A percentile compares a stretch with the other conserved stretches of the same genome.
Evolutionary conservation across 2,329 filamentous ascomycete genomes (phyloP).

Genomic region (Rhynchosporium secalis): DNA sequence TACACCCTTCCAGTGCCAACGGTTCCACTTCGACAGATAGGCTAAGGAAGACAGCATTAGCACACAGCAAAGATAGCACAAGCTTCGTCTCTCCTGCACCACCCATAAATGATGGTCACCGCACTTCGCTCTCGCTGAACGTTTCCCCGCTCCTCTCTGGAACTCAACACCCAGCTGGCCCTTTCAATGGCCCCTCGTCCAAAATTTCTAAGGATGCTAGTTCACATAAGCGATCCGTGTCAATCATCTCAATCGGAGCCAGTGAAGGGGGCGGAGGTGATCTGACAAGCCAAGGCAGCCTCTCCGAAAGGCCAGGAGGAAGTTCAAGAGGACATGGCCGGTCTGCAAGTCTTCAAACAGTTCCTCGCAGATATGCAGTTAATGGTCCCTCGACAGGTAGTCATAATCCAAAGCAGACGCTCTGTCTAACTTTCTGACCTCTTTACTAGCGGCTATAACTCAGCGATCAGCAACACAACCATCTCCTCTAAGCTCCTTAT

Average conservation of each 20-base stretch:
- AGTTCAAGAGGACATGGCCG: conserved; percentile 68
- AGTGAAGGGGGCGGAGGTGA: conserved; percentile 40
- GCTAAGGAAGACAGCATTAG: conserved; percentile 36
- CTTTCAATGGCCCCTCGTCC: conserved; percentile 30
- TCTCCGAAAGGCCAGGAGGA: conserved; percentile 48
- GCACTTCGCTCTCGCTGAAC: conserved; percentile 66
- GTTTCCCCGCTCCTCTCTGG: conserved; percentile 44
- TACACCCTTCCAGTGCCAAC: conserved; percentile 34
- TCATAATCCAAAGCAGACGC: background rate
- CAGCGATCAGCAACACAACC: conserved; percentile 41
- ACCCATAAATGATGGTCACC: conserved; percentile 56
- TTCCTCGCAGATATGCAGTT: conserved; percentile 49
- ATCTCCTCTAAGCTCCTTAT: conserved; percentile 40
- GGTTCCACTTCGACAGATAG: conserved; percentile 33
- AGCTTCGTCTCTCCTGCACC: conserved; percentile 49
- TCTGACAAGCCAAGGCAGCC: conserved; percentile 39
- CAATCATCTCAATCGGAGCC: conserved; percentile 76
- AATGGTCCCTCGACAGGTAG: conserved; percentile 45
- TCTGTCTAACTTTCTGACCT: conserved; percentile 17
- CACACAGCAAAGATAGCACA: conserved; percentile 44
- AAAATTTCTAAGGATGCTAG: conserved; percentile 46
- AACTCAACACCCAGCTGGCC: conserved; percentile 25
- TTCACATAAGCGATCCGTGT: conserved; percentile 73
- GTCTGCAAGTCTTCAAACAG: conserved; percentile 79
- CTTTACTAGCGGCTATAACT: conserved; percentile 35